These are phyloP conservation scores for Meira nashicola DNA, from an alignment of 1,284 basidiomycete genomes.

Conservation along the genomic window DNA sequence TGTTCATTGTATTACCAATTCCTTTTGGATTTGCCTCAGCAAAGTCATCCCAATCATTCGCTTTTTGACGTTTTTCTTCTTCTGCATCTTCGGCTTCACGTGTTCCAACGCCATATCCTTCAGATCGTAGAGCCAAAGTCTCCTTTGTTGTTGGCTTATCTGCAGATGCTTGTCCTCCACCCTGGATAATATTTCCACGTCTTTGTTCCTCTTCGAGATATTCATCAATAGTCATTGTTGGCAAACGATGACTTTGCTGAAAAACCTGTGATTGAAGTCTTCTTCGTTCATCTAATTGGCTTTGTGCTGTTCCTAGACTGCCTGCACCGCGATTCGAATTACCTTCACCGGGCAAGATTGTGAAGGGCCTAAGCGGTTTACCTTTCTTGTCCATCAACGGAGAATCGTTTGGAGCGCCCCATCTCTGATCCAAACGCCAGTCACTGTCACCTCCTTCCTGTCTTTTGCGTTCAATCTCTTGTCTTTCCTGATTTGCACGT, in stretches of 20 bases:
- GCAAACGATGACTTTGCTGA: constrained; percentile 75
- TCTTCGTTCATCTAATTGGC: constrained; percentile 79
- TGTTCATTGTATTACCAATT: constrained; percentile 89
- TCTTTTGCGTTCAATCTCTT: not conserved
- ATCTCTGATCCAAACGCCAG: constrained; percentile 41
- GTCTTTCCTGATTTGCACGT: constrained; percentile 4
- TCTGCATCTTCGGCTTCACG: constrained; percentile 64
- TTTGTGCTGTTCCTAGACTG: constrained; percentile 68
- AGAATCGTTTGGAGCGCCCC: constrained; percentile 17
- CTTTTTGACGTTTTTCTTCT: constrained; percentile 56
- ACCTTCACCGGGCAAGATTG: constrained; percentile 24
- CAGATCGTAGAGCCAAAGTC: constrained; percentile 45
- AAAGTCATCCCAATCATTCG: constrained; percentile 40
- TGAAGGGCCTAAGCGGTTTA: constrained; percentile 47
- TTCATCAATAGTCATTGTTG: constrained; percentile 94
- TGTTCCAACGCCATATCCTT: constrained; percentile 69
- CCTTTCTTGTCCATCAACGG: constrained; percentile 37
- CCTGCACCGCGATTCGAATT: not conserved
- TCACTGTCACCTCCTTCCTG: constrained; percentile 14
- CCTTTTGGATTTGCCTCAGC: constrained; percentile 58
- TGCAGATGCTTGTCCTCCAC: constrained; percentile 67
- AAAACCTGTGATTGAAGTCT: constrained; percentile 75
- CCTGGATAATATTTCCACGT: constrained; percentile 78
- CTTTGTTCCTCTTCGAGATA: constrained; percentile 80
- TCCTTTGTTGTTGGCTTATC: constrained; percentile 11